Evolutionary conservation across 345 rosid genomes (phyloP), one percentile per base, ranked within the genome.

Genomic region (Rhodamnia rubescens): DNA sequence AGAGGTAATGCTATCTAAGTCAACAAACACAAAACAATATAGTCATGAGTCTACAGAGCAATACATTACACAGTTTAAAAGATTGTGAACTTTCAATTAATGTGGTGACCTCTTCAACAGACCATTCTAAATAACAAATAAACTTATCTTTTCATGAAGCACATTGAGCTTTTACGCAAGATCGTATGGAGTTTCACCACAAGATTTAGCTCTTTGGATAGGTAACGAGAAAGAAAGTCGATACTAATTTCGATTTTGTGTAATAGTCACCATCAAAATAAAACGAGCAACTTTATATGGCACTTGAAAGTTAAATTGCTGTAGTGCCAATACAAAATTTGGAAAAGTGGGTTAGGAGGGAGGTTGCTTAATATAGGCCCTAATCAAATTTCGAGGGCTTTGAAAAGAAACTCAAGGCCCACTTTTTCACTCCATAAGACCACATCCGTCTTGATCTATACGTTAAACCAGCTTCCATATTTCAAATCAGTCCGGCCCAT

Each of bases 181-280:
- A 14, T 0, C 9, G 1, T 4, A 0, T 0, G 20, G 18, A 13
- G 11, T 69, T 69, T 36, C 22, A 8, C 22, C 78, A 8, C 36
- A 47, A 7, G 47, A 36, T 18, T 69, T 69, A 69, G 24, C 78
- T 69, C 1, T 18, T 32, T 36, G 24, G 22, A 69, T 36, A 18
- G 78, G 78, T 36, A 2, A 2, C 78, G 11, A 18, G 13, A 36
- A 20, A 69, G 24, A 47, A 69, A 69, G 78, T 69, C 24, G 78
- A 69, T 24, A 24, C 47, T 69, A 40, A 32, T 2, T 11, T 36
- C 47, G 10, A 69, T 36, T 21, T 40, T 21, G 11, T 32, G 21
- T 47, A 32, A 36, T 69, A 24, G 78, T 69, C 78, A 1, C 47
- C 78, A 69, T 69, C 78, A 69, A 69, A 36, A 18, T 44, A 18